Conservation (phyloP, 768 basidiomycete genomes). For the Ephemerocybe angulata region DNA sequence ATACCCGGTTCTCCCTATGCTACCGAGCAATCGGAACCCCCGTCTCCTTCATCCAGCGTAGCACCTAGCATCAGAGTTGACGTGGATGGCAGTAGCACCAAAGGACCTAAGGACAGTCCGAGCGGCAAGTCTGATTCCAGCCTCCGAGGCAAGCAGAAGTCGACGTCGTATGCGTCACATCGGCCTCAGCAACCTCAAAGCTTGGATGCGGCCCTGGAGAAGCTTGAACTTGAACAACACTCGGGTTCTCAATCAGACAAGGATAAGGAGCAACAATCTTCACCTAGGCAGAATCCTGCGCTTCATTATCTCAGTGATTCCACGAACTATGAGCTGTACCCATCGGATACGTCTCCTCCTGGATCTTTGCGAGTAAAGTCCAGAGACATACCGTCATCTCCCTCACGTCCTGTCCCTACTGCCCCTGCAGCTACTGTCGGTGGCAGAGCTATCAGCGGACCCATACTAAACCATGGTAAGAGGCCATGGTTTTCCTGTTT, state of each 20-base stretch:
- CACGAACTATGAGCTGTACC: not conserved
- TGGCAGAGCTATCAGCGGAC: slow-evolving; percentile 65
- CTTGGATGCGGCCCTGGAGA: slow-evolving; percentile 56
- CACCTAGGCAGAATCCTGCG: slow-evolving; percentile 11
- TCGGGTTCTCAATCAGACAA: slow-evolving; percentile 42
- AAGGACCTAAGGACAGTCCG: slow-evolving; percentile 22
- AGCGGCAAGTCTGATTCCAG: slow-evolving; percentile 32
- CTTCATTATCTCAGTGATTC: slow-evolving; percentile 5
- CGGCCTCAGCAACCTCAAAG: slow-evolving; percentile 63
- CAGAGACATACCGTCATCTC: slow-evolving; percentile 36
- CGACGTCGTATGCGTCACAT: slow-evolving; percentile 52
- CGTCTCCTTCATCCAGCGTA: slow-evolving; percentile 47
- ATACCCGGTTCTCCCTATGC: slow-evolving; percentile 68
- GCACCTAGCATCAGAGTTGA: slow-evolving; percentile 14
- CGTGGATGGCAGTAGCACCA: slow-evolving; percentile 23
- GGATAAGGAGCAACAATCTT: slow-evolving; percentile 34
- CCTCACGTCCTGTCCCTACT: slow-evolving; percentile 41
- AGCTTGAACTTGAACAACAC: slow-evolving; percentile 55
- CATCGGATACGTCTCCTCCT: slow-evolving; percentile 5
- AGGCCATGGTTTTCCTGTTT: slow-evolving; percentile 5
- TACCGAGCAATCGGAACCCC: slow-evolving; percentile 58
- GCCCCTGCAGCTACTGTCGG: slow-evolving; percentile 43
- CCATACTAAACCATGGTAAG: slow-evolving; percentile 68
- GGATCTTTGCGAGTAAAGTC: not conserved
- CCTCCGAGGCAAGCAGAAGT: slow-evolving; percentile 49